Base-by-base conservation (phyloP, 139 green algal genomes). In the Limnomonas spitsbergensis region DNA sequence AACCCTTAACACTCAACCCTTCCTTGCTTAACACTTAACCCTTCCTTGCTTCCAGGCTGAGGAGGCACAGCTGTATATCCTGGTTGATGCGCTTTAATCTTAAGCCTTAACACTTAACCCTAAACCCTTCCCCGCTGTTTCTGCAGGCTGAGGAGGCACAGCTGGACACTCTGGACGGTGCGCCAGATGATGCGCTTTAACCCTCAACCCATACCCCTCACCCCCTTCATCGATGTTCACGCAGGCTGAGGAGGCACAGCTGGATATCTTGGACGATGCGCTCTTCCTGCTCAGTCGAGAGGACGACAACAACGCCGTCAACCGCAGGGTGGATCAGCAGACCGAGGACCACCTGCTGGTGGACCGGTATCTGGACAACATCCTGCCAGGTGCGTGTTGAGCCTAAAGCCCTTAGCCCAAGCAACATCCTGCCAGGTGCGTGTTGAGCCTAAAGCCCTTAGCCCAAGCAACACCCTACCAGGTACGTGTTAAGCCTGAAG, bases 291-390 rank as follows among this genome's bases (percentile, higher is more conserved):
- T 78, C 14, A 52, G 52, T 20, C 42, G 38, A 0, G 78, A 78
- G 2, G 78, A 82, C 9, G 78, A 70, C 40, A 40, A 76, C 77
- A 54, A 34, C 29, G 67, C n/a, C 4, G 35, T 61, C 39, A 76
- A 66, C 40, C 36, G 40, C 20, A 38, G 31, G 39, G 39, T 78
- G 72, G 29, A 27, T 0, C 32, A 70, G 38, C 69, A 77, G 40
- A 75, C 47, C 2, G 54, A 76, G 31, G 53, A 78, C 0, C 52
- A 70, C 2, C 39, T 42, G 4, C 68, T 81, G 34, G 29, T 76
- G 78, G 74, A 79, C 53, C 35, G 53, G 53, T 81, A 77, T 40
- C 54, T 86, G 54, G 82, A 86, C 40, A 77, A 77, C n/a, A 77
- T 79, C 2, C 78, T 86, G 78, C 82, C 82, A 53, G 82, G 47